Percentiles rank a stretch among this genome's conserved stretches.
Evolutionary conservation across 768 basidiomycete species (phyloP).

Genomic region (Lanmaoa rubissima): DNA sequence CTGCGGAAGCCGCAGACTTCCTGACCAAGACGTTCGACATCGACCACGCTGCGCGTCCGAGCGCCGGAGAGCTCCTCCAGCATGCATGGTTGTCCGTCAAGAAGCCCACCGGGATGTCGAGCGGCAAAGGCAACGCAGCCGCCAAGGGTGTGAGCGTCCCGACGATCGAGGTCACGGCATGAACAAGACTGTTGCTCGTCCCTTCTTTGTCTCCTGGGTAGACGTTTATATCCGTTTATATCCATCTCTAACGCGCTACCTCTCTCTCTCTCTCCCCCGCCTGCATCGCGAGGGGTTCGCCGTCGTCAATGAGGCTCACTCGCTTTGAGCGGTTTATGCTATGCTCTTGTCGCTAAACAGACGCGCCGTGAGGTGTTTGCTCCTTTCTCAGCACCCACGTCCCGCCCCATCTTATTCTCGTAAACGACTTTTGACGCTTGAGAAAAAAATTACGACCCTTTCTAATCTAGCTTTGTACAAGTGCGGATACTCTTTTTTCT

Average conservation of each 20-base stretch:
- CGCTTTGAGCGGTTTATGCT: no score
- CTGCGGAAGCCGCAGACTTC: slow-evolving; percentile 84
- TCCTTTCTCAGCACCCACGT: no score
- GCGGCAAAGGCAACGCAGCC: slow-evolving; percentile 19
- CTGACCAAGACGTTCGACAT: slow-evolving; percentile 83
- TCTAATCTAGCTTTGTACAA: no score
- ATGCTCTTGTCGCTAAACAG: no score
- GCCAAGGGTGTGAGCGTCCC: slow-evolving; percentile 18
- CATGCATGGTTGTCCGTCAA: slow-evolving; percentile 65
- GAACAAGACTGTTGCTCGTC: not conserved
- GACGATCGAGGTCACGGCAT: slow-evolving; percentile 31
- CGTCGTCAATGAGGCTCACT: no score
- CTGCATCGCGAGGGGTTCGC: not conserved
- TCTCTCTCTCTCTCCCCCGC: no score
- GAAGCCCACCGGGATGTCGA: slow-evolving; percentile 27
- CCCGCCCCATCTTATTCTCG: no score
- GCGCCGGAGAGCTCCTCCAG: slow-evolving; percentile 70
- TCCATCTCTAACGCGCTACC: not conserved
- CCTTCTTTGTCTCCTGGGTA: not conserved
- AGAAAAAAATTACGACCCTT: no score
- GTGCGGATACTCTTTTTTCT: no score
- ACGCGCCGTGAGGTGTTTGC: no score
- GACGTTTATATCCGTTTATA: not conserved
- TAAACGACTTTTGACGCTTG: no score
- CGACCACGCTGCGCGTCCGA: slow-evolving; percentile 76